Conservation (phyloP, 139 green algal genomes). For the Chlorokybus atmophyticus region DNA sequence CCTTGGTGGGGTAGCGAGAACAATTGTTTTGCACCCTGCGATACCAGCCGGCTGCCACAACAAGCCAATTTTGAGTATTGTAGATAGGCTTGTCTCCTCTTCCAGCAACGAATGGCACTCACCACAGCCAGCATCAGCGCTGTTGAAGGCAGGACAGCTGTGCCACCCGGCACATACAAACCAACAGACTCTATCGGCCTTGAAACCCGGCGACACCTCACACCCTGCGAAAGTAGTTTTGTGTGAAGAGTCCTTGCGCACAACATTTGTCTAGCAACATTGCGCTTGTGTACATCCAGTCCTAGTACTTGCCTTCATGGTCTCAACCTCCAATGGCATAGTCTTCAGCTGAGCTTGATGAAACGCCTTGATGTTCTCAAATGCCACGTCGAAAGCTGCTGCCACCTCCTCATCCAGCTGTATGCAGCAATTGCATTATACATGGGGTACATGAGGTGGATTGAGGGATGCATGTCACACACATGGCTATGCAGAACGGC, state of each 20-base stretch:
- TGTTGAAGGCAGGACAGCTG: conserved; percentile 82
- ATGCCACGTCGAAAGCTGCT: conserved; percentile 83
- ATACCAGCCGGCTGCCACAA: conserved; percentile 38
- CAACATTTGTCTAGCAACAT: too few relatives aligned
- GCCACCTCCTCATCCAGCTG: conserved; percentile 52
- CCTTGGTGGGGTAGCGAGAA: conserved; percentile 85
- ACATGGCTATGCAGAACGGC: neutral
- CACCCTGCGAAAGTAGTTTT: conserved; percentile 53
- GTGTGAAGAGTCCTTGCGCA: too few relatives aligned
- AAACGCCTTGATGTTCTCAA: conserved; percentile 86
- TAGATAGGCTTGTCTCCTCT: too few relatives aligned
- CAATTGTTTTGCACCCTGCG: conserved; percentile 81
- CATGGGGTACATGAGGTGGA: neutral
- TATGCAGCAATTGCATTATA: conserved; percentile 12
- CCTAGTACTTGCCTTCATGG: conserved; percentile 51
- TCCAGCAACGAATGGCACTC: too few relatives aligned
- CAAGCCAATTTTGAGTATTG: too few relatives aligned
- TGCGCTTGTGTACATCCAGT: too few relatives aligned
- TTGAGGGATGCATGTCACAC: neutral
- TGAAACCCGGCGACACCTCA: conserved; percentile 57
- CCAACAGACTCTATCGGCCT: conserved; percentile 59
- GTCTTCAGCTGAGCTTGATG: conserved; percentile 64
- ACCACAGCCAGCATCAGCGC: conserved; percentile 89
- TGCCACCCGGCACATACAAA: conserved; percentile 93
- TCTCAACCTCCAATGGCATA: conserved; percentile 21